Conservation (phyloP, 805 yeast species). For the Yarrowia osloensis region DNA sequence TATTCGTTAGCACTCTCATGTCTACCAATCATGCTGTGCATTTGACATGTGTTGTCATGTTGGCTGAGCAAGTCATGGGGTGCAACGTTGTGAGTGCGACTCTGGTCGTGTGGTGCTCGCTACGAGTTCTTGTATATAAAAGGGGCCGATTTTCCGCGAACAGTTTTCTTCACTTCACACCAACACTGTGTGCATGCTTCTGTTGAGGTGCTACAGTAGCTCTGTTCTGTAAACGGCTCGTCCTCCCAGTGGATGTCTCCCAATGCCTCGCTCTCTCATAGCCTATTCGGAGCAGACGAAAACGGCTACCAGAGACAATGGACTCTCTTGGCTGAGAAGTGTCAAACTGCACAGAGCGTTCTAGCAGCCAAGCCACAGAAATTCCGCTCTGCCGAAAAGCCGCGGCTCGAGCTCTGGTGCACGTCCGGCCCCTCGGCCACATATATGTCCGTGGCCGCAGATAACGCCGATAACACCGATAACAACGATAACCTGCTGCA, state of each 20-base stretch:
- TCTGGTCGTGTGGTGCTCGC: background rate
- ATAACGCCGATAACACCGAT: conserved; percentile 27
- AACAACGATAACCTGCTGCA: conserved; percentile 19
- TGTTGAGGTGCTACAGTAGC: no score
- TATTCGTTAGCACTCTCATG: background rate
- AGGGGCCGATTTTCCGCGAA: background rate
- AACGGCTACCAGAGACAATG: background rate
- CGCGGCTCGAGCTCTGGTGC: background rate
- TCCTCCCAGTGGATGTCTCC: background rate
- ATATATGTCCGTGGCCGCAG: conserved; percentile 1
- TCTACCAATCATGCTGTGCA: background rate
- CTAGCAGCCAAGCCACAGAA: background rate
- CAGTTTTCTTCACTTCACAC: no score
- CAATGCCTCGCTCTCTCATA: background rate
- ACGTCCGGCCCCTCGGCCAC: background rate
- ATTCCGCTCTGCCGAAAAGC: background rate
- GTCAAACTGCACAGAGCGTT: background rate
- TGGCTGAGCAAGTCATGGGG: background rate
- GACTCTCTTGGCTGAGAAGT: background rate
- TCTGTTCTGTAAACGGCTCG: background rate
- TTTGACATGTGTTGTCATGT: conserved; percentile 18
- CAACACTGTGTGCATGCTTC: no score
- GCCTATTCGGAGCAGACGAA: background rate
- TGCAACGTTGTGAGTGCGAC: background rate
- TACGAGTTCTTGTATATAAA: no score